Percentiles rank a stretch among this genome's conserved stretches.
Conservation (phyloP, 2,329 filamentous ascomycete genomes). For the Monilinia laxa region DNA sequence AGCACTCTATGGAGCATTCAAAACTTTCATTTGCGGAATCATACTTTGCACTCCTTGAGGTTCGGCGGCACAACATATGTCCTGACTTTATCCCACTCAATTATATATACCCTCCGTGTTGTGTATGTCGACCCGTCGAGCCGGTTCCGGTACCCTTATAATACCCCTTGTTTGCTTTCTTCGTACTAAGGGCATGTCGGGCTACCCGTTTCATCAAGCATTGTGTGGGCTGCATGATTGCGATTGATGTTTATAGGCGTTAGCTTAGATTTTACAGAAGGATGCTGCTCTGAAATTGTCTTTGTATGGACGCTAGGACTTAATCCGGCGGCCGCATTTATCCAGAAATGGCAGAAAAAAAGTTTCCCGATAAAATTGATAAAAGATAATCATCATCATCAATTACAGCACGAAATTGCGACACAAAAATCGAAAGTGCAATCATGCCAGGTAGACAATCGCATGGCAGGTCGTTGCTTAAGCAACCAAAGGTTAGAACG, state of each 20-base stretch:
- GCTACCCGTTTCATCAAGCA: conserved; percentile 66
- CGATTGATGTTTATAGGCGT: conserved; percentile 5
- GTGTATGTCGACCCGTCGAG: conserved; percentile 80
- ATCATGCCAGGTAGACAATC: conserved; percentile 42
- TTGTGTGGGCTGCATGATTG: conserved; percentile 64
- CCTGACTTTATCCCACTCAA: conserved; percentile 85
- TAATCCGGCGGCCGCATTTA: conserved; percentile 31
- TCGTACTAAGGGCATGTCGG: conserved; percentile 83
- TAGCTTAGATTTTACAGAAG: conserved; percentile 11
- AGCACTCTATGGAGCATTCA: conserved; percentile 10
- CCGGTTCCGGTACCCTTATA: conserved; percentile 96
- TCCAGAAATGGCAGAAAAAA: conserved; percentile 27
- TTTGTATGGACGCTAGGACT: conserved; percentile 7
- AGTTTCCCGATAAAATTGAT: conserved; percentile 33
- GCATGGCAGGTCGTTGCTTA: conserved; percentile 37
- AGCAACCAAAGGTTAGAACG: conserved; percentile 43
- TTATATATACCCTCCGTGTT: conserved; percentile 76
- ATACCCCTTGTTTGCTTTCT: conserved; percentile 88
- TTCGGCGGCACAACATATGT: conserved; percentile 79
- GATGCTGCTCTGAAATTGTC: conserved; percentile 21
- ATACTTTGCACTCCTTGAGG: conserved; percentile 70
- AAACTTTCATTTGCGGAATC: conserved; percentile 28
- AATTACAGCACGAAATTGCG: conserved; percentile 19
- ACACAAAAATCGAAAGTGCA: conserved; percentile 8
- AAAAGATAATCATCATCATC: conserved; percentile 17